phyloP scores from a whole-genome alignment of 345 rosid species.

The Pistacia vera region DNA sequence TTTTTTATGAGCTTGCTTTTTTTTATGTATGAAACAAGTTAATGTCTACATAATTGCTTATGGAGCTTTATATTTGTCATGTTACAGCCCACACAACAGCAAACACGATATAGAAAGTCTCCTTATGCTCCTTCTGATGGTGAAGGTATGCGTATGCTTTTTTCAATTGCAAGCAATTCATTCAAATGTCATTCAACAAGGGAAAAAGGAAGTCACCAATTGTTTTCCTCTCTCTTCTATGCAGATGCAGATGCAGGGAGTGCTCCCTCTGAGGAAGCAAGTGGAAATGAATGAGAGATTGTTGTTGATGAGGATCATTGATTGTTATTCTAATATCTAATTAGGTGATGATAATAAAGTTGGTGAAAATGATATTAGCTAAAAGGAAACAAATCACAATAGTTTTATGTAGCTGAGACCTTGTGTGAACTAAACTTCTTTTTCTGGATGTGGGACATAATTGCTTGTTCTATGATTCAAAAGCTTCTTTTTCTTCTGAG shows the following conservation, averaged over 20 bases:
- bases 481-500: too few species aligned
- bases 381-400: slow-evolving; percentile 17
- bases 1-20: neutral
- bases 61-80: neutral
- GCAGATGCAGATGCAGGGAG: slow-evolving; percentile 70
- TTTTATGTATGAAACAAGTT: neutral
- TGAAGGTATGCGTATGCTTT: slow-evolving; percentile 55
- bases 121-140: slow-evolving; percentile 84
- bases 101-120: slow-evolving; percentile 93
- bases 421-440: slow-evolving; percentile 3
- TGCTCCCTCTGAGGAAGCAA: slow-evolving; percentile 56
- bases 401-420: slow-evolving; percentile 26
- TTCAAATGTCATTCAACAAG: neutral
- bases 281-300: slow-evolving; percentile 41
- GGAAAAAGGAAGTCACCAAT: neutral
- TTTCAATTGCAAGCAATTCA: neutral
- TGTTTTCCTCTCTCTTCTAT: slow-evolving; percentile 1
- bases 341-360: slow-evolving; percentile 39
- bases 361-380: slow-evolving; percentile 22
- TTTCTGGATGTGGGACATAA: too few species aligned
- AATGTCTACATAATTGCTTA: neutral
- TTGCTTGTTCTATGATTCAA: too few species aligned
- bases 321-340: slow-evolving; percentile 36
- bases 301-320: slow-evolving; percentile 24
- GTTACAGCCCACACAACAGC: slow-evolving; percentile 93